A percentile compares a stretch with the other conserved stretches of the same genome.
These are phyloP conservation scores for Lodderomyces orthopsilosis DNA, from an alignment of 1,139 yeast genomes.

Conservation along the genomic window DNA sequence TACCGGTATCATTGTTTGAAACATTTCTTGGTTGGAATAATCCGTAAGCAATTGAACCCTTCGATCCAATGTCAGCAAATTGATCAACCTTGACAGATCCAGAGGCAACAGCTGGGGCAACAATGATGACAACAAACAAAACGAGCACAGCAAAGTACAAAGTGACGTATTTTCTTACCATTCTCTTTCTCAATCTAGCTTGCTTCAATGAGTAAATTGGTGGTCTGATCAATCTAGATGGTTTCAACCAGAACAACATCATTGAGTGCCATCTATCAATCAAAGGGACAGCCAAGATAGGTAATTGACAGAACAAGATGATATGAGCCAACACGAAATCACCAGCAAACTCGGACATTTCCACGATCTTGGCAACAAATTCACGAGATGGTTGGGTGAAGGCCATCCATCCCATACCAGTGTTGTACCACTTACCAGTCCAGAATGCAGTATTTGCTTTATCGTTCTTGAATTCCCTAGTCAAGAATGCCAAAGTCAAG, in stretches of 20 bases:
- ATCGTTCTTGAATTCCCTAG: conserved; percentile 97
- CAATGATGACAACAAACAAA: conserved; percentile 72
- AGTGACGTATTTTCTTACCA: conserved; percentile 92
- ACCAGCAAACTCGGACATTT: conserved; percentile 94
- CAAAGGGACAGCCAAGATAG: conserved; percentile 79
- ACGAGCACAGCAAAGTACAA: conserved; percentile 72
- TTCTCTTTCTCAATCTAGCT: conserved; percentile 95
- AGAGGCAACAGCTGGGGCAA: conserved; percentile 88
- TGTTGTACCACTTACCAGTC: conserved; percentile 99
- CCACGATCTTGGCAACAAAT: conserved; percentile 89
- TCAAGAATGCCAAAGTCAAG: conserved; percentile 73
- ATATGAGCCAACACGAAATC: conserved; percentile 92
- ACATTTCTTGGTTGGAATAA: conserved; percentile 86
- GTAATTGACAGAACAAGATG: conserved; percentile 84
- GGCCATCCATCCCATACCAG: conserved; percentile 94
- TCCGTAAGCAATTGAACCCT: conserved; percentile 58
- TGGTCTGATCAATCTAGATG: conserved; percentile 96
- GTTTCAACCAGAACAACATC: conserved; percentile 98
- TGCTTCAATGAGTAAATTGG: conserved; percentile 97
- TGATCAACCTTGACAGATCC: conserved; percentile 27
- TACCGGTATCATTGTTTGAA: conserved; percentile 81
- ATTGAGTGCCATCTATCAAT: conserved; percentile 98
- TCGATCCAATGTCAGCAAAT: conserved; percentile 22
- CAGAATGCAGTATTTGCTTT: conserved; percentile 98
- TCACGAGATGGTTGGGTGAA: conserved; percentile 97